phyloP scores from a whole-genome alignment of 2,329 filamentous ascomycete species.

The Celoporthe dispersa region DNA sequence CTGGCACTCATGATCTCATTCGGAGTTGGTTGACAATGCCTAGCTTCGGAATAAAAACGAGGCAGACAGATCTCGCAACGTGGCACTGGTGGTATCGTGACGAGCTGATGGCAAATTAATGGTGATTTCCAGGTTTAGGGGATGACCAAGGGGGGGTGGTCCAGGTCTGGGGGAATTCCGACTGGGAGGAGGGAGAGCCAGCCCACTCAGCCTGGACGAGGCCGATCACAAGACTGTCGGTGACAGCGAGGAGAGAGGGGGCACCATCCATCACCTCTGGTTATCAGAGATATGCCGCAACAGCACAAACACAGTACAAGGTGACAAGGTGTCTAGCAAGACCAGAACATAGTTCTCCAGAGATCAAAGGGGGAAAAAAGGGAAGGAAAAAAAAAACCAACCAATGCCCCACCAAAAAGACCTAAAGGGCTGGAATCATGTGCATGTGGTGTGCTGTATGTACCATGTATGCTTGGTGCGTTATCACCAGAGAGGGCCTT shows the following conservation, averaged over 20 bases:
- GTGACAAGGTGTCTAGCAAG: neutral
- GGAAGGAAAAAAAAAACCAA: neutral
- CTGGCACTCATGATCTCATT: neutral
- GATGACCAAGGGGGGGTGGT: conserved; percentile 17
- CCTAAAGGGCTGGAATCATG: neutral
- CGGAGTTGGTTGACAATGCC: neutral
- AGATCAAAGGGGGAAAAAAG: neutral
- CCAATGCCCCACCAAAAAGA: neutral
- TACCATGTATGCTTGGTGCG: neutral
- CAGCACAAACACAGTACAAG: neutral
- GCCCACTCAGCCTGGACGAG: conserved; percentile 24
- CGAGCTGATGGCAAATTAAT: conserved; percentile 28
- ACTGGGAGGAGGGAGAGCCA: conserved; percentile 23
- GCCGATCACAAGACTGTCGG: conserved; percentile 30
- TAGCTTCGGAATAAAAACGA: conserved; percentile 15
- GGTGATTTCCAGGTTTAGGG: conserved; percentile 30
- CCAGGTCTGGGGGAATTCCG: conserved; percentile 2
- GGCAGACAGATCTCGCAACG: neutral
- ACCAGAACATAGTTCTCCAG: neutral
- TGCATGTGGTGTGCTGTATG: neutral
- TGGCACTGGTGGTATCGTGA: conserved; percentile 13
- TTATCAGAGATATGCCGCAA: neutral
- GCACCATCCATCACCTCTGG: neutral
- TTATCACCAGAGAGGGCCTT: neutral
- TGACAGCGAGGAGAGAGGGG: conserved; percentile 11